Conservation (phyloP, 805 yeast genomes). For the Sugiyamaella smithiae region DNA sequence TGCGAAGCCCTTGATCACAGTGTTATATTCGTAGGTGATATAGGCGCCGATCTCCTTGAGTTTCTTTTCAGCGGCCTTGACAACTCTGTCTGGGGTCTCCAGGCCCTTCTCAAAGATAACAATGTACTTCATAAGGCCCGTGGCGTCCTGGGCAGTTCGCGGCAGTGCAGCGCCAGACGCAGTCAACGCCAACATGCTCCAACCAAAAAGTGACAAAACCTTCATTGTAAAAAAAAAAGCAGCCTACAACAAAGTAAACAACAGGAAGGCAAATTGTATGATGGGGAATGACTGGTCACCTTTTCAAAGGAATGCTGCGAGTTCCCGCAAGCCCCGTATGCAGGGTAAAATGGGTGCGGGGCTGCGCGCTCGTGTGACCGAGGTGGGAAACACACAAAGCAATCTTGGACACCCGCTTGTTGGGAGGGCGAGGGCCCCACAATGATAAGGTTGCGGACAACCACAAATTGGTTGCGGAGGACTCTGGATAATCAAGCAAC, state of each 20-base stretch:
- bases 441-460: background rate
- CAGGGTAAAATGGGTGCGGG: background rate
- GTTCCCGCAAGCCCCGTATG: background rate
- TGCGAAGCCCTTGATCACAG: constrained; percentile 49
- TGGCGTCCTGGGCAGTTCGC: background rate
- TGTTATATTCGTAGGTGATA: constrained; percentile 47
- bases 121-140: constrained; percentile 24
- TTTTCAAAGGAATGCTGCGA: background rate
- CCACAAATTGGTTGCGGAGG: no score
- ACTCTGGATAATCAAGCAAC: no score
- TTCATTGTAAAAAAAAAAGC: background rate
- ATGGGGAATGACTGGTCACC: background rate
- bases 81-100: constrained; percentile 33
- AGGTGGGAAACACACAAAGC: no score
- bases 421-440: background rate
- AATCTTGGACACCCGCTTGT: no score
- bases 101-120: constrained; percentile 32
- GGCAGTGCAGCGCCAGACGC: constrained; percentile 3
- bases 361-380: background rate
- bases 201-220: background rate
- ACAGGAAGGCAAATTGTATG: background rate
- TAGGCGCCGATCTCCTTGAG: constrained; percentile 43
- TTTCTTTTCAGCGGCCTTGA: constrained; percentile 35
- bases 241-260: background rate
- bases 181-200: background rate